These are phyloP conservation scores for thale cress (Arabidopsis thaliana) DNA, from an alignment of 345 rosid genomes.

Conservation along the genomic window TAIR10.1 NC_003075.7:881501-882000, in stretches of 20 bases:
- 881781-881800: slow-evolving; percentile 3
- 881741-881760: slow-evolving; percentile 35
- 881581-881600: slow-evolving; percentile 6
- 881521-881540: neutral
- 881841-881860: slow-evolving; percentile 1
- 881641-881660: slow-evolving; percentile 29
- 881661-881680: slow-evolving; percentile 27
- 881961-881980: slow-evolving; percentile 9
- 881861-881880: slow-evolving; percentile 15
- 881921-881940: neutral
- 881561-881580: neutral
- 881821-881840: neutral
- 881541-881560: slow-evolving; percentile 11
- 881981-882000: neutral
- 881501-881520: neutral
- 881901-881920: neutral
- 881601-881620: slow-evolving; percentile 32
- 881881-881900: neutral
- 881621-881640: slow-evolving; percentile 8
- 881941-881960: slow-evolving; percentile 11
- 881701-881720: slow-evolving; percentile 18
- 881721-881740: slow-evolving; percentile 8
- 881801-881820: slow-evolving; percentile 6
- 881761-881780: slow-evolving; percentile 20
- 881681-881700: neutral